Evolutionary conservation across 495 filamentous ascomycete species (phyloP).

Genomic region (Tuber aestivum): DNA sequence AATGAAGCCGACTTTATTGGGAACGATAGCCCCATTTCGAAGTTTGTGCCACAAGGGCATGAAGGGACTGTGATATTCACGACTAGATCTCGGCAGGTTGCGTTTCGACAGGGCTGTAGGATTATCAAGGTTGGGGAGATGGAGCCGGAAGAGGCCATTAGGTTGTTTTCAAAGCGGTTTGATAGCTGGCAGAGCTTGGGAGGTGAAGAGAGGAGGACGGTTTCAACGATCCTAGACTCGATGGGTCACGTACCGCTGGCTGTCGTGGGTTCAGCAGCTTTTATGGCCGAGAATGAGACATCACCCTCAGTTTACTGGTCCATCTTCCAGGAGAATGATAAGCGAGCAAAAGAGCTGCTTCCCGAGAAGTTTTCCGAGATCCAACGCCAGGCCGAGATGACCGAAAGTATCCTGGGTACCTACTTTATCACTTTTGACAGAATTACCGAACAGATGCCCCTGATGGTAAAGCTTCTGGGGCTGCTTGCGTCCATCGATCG

Average conservation of each 20-base stretch:
- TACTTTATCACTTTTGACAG: too few species aligned
- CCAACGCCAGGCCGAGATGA: conserved; percentile 30
- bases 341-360: conserved; percentile 5
- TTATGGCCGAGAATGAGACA: conserved; percentile 35
- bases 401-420: too few species aligned
- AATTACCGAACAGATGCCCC: too few species aligned
- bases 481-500: too few species aligned
- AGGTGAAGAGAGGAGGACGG: neutral
- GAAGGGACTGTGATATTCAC: too few species aligned
- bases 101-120: too few species aligned
- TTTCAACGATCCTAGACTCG: conserved; percentile 26
- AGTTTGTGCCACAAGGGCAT: too few species aligned
- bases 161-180: conserved; percentile 6
- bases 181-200: too few species aligned
- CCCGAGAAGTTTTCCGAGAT: conserved; percentile 23
- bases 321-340: neutral
- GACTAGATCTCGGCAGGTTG: too few species aligned
- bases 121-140: neutral
- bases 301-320: conserved; percentile 4
- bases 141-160: neutral
- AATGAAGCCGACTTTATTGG: too few species aligned
- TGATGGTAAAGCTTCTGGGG: too few species aligned
- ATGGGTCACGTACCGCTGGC: conserved; percentile 41
- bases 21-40: too few species aligned
- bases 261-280: conserved; percentile 11